These are phyloP conservation scores for Colletotrichum godetiae DNA, from an alignment of 2,329 filamentous ascomycete genomes.

Conservation along the genomic window DNA sequence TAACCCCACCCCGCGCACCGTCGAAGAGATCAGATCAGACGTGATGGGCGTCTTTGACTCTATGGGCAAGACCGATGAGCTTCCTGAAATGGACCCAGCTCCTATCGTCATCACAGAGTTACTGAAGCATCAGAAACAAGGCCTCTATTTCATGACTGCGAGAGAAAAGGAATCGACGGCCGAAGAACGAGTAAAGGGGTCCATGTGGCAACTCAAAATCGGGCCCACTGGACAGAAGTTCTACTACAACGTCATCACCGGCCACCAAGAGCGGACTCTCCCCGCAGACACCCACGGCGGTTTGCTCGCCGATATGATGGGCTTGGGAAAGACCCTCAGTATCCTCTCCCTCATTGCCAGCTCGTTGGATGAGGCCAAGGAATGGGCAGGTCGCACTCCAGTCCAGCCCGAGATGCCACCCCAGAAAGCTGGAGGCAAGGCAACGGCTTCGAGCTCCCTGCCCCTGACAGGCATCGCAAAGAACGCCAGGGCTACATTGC, in stretches of 20 bases:
- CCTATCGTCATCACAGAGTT: constrained; percentile 73
- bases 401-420: constrained; percentile 57
- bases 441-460: constrained; percentile 52
- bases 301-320: constrained; percentile 88
- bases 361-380: constrained; percentile 70
- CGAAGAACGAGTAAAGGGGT: constrained; percentile 71
- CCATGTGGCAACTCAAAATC: constrained; percentile 79
- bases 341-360: constrained; percentile 81
- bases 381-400: constrained; percentile 69
- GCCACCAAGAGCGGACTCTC: constrained; percentile 67
- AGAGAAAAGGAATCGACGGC: constrained; percentile 74
- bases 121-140: constrained; percentile 90
- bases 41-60: constrained; percentile 90
- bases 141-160: constrained; percentile 84
- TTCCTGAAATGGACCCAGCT: constrained; percentile 79
- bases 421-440: constrained; percentile 51
- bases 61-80: constrained; percentile 78
- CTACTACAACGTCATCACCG: constrained; percentile 90
- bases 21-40: constrained; percentile 88
- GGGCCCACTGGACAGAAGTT: constrained; percentile 62
- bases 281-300: constrained; percentile 78
- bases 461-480: constrained; percentile 63
- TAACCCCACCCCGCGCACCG: constrained; percentile 67
- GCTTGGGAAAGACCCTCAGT: constrained; percentile 87
- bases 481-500: constrained; percentile 83